These are phyloP conservation scores for Silene latifolia DNA, from an alignment of 148 eudicot genomes.

Conservation along the genomic window DNA sequence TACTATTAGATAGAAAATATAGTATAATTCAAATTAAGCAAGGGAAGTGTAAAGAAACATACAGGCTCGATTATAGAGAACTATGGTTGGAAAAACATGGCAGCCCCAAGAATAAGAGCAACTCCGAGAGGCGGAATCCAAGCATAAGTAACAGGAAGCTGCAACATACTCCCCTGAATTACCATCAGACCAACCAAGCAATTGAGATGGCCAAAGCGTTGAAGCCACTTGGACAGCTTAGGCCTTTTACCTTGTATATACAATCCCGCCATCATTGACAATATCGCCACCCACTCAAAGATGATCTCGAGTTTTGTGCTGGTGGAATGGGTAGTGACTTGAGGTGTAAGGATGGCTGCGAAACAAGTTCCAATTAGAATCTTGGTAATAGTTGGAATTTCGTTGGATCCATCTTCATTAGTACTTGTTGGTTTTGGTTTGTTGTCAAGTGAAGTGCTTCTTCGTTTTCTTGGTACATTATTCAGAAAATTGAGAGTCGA, in stretches of 20 bases:
- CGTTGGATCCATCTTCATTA: neutral
- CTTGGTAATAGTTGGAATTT: neutral
- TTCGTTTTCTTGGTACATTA: too few relatives aligned
- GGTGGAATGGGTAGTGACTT: neutral
- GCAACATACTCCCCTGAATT: neutral
- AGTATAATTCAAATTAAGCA: too few relatives aligned
- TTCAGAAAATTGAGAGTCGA: too few relatives aligned
- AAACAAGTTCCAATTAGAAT: neutral
- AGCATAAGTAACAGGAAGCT: neutral
- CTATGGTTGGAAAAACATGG: too few relatives aligned
- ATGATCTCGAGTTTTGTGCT: neutral
- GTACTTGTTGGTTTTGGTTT: neutral
- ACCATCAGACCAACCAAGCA: neutral
- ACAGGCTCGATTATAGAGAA: too few relatives aligned
- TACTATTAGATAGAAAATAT: too few relatives aligned
- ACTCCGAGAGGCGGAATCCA: neutral
- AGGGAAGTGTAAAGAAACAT: too few relatives aligned
- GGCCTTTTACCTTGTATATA: constrained; percentile 1
- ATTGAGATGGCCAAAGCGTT: constrained; percentile 1
- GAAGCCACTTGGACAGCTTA: neutral
- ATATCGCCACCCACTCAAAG: neutral
- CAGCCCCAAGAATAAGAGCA: neutral
- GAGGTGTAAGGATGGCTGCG: neutral
- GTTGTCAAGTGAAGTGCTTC: too few relatives aligned
- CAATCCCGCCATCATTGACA: neutral